A percentile compares a stretch with the other conserved stretches of the same genome.
These are phyloP conservation scores for Fusarium sp. DNA, from an alignment of 2,329 filamentous ascomycete species.

Conservation along the genomic window DNA sequence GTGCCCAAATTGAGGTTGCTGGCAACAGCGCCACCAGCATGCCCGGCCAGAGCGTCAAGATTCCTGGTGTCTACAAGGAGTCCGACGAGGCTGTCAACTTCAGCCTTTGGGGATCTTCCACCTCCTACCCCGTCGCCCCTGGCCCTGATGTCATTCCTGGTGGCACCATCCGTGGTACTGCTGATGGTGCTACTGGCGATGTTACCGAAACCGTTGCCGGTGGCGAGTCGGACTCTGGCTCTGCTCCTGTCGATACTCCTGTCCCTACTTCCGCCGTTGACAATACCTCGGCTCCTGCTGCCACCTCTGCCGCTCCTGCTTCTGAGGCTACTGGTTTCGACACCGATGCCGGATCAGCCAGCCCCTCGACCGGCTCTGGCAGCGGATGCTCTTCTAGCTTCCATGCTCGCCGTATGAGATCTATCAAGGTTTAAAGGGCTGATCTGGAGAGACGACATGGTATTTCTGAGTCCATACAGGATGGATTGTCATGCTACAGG, in stretches of 20 bases:
- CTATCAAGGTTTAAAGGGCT: neutral
- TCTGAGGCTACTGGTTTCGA: neutral
- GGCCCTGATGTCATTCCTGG: neutral
- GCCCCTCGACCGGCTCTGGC: neutral
- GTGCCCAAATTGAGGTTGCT: conserved; percentile 31
- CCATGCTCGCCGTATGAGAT: neutral
- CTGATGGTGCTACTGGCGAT: neutral
- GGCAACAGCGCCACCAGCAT: neutral
- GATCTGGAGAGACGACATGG: neutral
- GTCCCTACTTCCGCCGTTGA: neutral
- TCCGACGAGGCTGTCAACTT: neutral
- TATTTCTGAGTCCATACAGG: neutral
- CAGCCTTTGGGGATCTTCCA: neutral
- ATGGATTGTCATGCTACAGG: no score
- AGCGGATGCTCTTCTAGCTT: neutral
- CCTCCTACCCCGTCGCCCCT: neutral
- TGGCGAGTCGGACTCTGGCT: neutral
- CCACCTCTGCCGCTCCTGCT: neutral
- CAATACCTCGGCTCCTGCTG: neutral
- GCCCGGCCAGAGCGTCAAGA: neutral
- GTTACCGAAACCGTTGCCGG: neutral
- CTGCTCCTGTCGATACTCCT: neutral
- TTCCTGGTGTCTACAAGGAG: neutral
- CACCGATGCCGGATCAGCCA: neutral
- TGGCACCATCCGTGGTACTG: neutral